Evolutionary conservation across 768 basidiomycete genomes (phyloP), one percentile per base, ranked within the genome.

Genomic region (Flagelloscypha sp.): DNA sequence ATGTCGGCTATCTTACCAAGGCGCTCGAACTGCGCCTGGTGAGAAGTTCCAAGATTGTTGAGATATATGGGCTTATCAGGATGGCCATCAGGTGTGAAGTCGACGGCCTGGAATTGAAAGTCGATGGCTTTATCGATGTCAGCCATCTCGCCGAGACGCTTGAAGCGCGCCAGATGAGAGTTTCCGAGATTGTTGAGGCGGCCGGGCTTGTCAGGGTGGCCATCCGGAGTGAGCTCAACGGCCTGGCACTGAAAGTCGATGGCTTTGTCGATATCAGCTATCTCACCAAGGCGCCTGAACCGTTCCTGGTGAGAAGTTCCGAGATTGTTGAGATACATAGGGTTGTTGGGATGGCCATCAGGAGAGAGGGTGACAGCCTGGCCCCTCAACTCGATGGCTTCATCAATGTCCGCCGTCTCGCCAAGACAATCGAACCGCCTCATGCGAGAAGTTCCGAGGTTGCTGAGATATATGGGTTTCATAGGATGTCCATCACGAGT

Each of bases 221-320:
- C 39, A 3, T 44, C 39, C 4, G 50, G 50, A 18, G 48, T 48
- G 24, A 43, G 44, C 3, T 38, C 37, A 15, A 50, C 48, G 1
- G 35, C 48, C 20, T 48, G 42, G 45, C 44, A 16, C 45, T 42
- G 27, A 44, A 37, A 37, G 5, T 19, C 12, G 24, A 58, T 47
- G 3, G 46, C 42, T 23, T 50, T 48, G 11, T 59, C 51, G 17
- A 63, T 22, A 35, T 61, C 55, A 32, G 41, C 36, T 13, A 38
- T 24, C 9, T 47, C 36, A 3, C 54, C 48, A 57, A 34, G 23
- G 30, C 28, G 25, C 30, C 38, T 21, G 19, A 45, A 37, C 18
- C 45, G 44, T 37, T 16, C 28, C 21, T 15, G 16, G 11, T 28
- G 20, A 12, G 28, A 32, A 15, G 10, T 24, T 13, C 42, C 35